Evolutionary conservation across 352 stramenopile species (phyloP).

Genomic region (Saprolegnia diclina): DNA sequence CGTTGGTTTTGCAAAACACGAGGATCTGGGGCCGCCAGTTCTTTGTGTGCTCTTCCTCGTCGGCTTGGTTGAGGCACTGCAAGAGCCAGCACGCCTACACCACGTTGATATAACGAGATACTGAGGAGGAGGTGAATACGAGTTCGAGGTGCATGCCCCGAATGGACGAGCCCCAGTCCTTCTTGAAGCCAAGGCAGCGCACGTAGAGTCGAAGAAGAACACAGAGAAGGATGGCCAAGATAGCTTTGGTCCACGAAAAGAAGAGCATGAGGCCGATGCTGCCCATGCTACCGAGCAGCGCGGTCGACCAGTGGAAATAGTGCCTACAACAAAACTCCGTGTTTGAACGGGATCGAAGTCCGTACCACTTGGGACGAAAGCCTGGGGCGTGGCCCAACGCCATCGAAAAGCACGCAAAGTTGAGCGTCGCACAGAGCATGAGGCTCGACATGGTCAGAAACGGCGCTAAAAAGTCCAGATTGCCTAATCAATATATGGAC

Average conservation of each 20-base stretch:
- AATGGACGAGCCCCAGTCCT: slow-evolving; percentile 24
- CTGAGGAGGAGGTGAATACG: slow-evolving; percentile 6
- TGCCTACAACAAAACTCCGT: slow-evolving; percentile 18
- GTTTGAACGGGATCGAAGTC: neutral
- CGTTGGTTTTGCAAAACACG: slow-evolving; percentile 26
- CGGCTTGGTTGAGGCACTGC: slow-evolving; percentile 21
- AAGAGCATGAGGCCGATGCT: slow-evolving; percentile 61
- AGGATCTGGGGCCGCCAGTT: slow-evolving; percentile 27
- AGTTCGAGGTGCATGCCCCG: slow-evolving; percentile 28
- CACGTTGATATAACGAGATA: neutral
- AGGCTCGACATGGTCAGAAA: slow-evolving; percentile 79
- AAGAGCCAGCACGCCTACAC: slow-evolving; percentile 25
- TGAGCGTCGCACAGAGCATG: slow-evolving; percentile 65
- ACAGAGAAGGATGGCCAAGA: slow-evolving; percentile 33
- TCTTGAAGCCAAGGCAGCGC: slow-evolving; percentile 21
- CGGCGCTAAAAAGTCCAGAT: slow-evolving; percentile 68
- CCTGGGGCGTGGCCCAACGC: slow-evolving; percentile 45
- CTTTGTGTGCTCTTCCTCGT: slow-evolving; percentile 29
- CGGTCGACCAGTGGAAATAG: slow-evolving; percentile 68
- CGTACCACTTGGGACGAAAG: slow-evolving; percentile 53
- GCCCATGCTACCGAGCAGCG: slow-evolving; percentile 48
- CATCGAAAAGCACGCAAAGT: slow-evolving; percentile 61
- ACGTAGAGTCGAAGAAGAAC: slow-evolving; percentile 28
- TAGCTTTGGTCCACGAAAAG: slow-evolving; percentile 35
- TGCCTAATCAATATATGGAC: slow-evolving; percentile 30